phyloP scores from a whole-genome alignment of 371 early-diverging fungal species.

The Lichtheimia hyalospora region DNA sequence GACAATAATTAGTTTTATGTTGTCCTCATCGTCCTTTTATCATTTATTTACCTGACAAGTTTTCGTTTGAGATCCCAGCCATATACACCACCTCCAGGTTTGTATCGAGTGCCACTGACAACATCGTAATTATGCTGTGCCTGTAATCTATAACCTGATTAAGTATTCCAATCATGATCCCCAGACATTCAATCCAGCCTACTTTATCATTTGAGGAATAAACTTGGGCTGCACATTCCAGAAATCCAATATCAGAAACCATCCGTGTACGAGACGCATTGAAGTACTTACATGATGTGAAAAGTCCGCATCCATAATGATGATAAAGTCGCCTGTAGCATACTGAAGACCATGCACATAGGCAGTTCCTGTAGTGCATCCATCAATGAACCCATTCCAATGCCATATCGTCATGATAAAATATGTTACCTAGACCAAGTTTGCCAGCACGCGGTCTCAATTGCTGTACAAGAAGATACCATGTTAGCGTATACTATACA shows the following conservation, averaged over 20 bases:
- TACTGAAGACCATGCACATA: constrained; percentile 95
- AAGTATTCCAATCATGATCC: neutral
- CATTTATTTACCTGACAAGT: constrained; percentile 70
- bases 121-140: constrained; percentile 87
- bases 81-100: constrained; percentile 88
- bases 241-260: neutral
- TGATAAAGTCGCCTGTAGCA: constrained; percentile 92
- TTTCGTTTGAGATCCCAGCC: constrained; percentile 98
- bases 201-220: constrained; percentile 91
- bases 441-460: constrained; percentile 94
- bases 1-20: neutral
- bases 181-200: constrained; percentile 1
- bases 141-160: constrained; percentile 59
- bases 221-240: constrained; percentile 82
- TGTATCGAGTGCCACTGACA: constrained; percentile 96
- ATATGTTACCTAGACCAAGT: constrained; percentile 78
- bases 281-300: constrained; percentile 84
- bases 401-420: neutral
- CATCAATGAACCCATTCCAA: neutral
- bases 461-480: constrained; percentile 40
- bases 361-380: constrained; percentile 76
- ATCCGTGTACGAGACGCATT: neutral
- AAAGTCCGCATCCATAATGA: constrained; percentile 99
- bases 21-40: too few species aligned
- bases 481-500: neutral